Evolutionary conservation across 768 basidiomycete genomes (phyloP).

Genomic region (Filobasidium floriforme): DNA sequence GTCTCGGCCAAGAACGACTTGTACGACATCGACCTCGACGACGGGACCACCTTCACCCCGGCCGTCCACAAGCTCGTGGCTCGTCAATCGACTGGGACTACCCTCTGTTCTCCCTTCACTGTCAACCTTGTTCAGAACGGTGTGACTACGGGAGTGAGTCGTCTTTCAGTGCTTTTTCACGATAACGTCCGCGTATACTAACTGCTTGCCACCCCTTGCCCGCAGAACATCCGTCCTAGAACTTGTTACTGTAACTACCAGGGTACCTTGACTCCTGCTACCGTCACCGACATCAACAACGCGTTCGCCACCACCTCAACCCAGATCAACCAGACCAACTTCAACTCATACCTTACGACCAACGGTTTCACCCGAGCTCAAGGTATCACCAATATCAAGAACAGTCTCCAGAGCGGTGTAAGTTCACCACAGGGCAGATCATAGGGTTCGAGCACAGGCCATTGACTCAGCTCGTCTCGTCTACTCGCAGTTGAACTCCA

Average conservation of each 20-base stretch:
- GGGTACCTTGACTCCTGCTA: background rate
- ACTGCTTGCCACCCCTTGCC: background rate
- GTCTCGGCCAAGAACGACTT: background rate
- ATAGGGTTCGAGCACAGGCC: too few relatives aligned
- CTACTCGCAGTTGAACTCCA: slow-evolving; percentile 6
- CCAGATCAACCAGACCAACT: slow-evolving; percentile 5
- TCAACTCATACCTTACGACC: background rate
- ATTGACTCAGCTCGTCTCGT: too few relatives aligned
- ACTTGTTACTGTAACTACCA: slow-evolving; percentile 4
- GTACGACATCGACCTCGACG: background rate
- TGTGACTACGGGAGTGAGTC: background rate
- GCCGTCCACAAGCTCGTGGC: background rate
- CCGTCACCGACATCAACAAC: slow-evolving; percentile 1
- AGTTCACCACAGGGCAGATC: background rate
- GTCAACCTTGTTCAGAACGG: background rate
- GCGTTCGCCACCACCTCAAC: background rate
- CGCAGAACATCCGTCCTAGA: background rate
- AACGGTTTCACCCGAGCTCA: background rate
- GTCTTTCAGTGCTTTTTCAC: background rate
- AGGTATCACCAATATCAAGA: background rate
- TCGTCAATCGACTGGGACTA: background rate
- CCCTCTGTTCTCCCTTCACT: background rate
- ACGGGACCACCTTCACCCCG: background rate
- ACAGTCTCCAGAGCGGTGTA: background rate
- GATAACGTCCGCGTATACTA: background rate